phyloP scores from a whole-genome alignment of 2,329 filamentous ascomycete species.

The Hypoxylon sp. region DNA sequence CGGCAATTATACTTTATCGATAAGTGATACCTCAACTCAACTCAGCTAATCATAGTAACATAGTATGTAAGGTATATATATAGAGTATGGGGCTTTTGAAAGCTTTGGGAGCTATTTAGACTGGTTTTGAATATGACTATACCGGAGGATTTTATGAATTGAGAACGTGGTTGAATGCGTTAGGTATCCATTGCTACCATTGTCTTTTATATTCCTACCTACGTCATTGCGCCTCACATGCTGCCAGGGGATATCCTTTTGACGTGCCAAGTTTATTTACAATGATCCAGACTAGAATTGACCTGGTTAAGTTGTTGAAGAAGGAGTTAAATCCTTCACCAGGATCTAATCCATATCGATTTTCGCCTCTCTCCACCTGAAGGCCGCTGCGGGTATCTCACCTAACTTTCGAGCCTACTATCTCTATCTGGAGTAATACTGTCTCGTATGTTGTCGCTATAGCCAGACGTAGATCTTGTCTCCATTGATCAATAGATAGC shows the following conservation, averaged over 20 bases:
- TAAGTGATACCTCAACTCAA: constrained; percentile 7
- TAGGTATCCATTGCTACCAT: no score
- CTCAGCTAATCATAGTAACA: no score
- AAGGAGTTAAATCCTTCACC: constrained; percentile 3
- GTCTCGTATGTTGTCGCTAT: not conserved
- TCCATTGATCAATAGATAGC: not conserved
- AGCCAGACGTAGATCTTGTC: not conserved
- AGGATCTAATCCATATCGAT: constrained; percentile 3
- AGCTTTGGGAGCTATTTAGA: no score
- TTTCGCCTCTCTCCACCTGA: not conserved
- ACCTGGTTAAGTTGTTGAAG: constrained; percentile 29
- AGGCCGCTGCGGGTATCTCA: not conserved
- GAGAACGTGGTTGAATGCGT: not conserved
- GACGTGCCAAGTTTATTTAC: constrained; percentile 11
- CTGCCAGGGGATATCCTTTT: constrained; percentile 3
- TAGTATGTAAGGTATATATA: no score
- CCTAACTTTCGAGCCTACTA: not conserved
- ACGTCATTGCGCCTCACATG: constrained; percentile 4
- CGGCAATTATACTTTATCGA: constrained; percentile 23
- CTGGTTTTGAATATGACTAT: no score
- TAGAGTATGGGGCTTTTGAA: no score
- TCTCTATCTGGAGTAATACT: not conserved
- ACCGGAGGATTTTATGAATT: not conserved
- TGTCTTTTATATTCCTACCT: not conserved
- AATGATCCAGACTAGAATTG: not conserved